Conservation (phyloP, 2,329 filamentous ascomycete genomes). For the Colletotrichum sp. region DNA sequence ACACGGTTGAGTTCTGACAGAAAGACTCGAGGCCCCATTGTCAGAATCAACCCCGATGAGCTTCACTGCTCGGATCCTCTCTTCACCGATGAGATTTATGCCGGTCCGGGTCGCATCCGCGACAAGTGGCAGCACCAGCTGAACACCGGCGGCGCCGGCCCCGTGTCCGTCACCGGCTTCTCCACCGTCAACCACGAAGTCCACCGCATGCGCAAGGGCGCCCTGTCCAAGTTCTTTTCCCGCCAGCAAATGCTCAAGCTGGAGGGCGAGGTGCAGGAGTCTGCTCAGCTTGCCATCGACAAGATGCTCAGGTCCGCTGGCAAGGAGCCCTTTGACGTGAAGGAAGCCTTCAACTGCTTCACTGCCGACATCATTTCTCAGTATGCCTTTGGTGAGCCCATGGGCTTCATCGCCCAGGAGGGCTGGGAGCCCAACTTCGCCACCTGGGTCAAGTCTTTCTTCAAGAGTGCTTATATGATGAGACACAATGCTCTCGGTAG, state of each 20-base stretch:
- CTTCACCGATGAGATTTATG: conserved; percentile 44
- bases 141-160: conserved; percentile 26
- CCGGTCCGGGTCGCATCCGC: conserved; percentile 19
- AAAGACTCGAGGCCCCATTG: conserved; percentile 35
- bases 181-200: conserved; percentile 34
- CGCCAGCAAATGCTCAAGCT: conserved; percentile 24
- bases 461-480: conserved; percentile 36
- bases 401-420: conserved; percentile 34
- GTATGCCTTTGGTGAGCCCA: conserved; percentile 39
- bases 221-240: conserved; percentile 38
- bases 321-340: conserved; percentile 33
- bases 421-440: conserved; percentile 38
- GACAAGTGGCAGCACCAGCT: conserved; percentile 28
- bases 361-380: conserved; percentile 42
- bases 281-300: conserved; percentile 12
- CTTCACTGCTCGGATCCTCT: conserved; percentile 39
- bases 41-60: conserved; percentile 43
- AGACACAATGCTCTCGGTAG: conserved; percentile 32
- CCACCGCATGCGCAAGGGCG: conserved; percentile 34
- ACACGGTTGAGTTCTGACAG: neutral
- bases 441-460: conserved; percentile 36
- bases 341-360: conserved; percentile 41
- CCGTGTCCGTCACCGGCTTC: conserved; percentile 25
- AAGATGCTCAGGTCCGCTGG: conserved; percentile 25
- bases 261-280: conserved; percentile 13